Percentiles rank a stretch among this genome's conserved stretches.
Evolutionary conservation across 257 asterid species (phyloP).

Genomic region (Nicotiana undulata): DNA sequence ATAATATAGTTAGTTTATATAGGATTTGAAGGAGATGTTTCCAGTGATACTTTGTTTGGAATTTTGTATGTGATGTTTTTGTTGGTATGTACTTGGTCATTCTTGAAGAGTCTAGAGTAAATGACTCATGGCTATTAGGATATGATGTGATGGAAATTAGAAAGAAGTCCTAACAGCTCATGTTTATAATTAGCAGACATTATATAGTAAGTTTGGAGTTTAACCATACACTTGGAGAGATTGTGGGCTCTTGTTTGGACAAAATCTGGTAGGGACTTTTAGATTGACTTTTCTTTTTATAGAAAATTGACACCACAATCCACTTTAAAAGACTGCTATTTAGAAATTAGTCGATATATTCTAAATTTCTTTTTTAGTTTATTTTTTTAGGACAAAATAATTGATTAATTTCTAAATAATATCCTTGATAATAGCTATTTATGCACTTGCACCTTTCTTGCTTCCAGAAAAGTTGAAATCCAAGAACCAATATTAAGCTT

Average conservation of each 20-base stretch:
- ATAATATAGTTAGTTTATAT: constrained; percentile 6
- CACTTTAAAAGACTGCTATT: too few relatives aligned
- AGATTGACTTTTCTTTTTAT: background rate
- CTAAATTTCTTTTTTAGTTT: too few relatives aligned
- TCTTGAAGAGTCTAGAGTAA: constrained; percentile 41
- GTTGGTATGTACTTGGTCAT: background rate
- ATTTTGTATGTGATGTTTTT: background rate
- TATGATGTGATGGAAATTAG: background rate
- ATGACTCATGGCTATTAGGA: background rate
- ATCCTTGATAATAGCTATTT: too few relatives aligned
- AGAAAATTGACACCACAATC: too few relatives aligned
- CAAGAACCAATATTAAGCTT: background rate
- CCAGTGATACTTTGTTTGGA: constrained; percentile 21
- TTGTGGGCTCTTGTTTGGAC: background rate
- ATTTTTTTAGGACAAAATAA: too few relatives aligned
- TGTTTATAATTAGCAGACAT: background rate
- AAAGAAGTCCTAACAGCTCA: background rate
- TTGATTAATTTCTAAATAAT: too few relatives aligned
- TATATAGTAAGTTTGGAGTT: background rate
- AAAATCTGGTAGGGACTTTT: background rate
- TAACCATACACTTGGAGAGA: constrained; percentile 41
- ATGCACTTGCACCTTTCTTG: too few relatives aligned
- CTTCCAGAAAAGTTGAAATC: background rate
- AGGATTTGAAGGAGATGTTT: constrained; percentile 28
- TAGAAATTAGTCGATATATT: too few relatives aligned